These are phyloP conservation scores for Polygonum aviculare DNA, from an alignment of 148 eudicot species.

Conservation along the genomic window DNA sequence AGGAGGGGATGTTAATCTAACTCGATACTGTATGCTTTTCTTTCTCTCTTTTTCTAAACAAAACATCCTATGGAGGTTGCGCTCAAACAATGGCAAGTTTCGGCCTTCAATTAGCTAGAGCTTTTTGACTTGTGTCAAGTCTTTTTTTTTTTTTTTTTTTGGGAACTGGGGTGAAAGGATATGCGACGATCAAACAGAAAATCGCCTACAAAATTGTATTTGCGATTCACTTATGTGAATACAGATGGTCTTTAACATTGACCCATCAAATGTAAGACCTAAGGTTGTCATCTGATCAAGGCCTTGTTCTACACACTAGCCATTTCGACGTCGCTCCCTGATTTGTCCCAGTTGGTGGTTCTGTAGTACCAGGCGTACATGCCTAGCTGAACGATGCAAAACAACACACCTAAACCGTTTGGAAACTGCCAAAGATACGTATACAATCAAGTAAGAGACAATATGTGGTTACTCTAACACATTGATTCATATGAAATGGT, in stretches of 20 bases:
- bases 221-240: neutral
- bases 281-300: neutral
- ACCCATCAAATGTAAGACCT: neutral
- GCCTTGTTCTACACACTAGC: neutral
- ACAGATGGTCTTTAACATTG: neutral
- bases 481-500: neutral
- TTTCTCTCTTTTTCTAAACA: too few relatives aligned
- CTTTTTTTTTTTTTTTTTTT: too few relatives aligned
- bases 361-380: slow-evolving; percentile 41
- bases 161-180: neutral
- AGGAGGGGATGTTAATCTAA: too few relatives aligned
- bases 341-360: slow-evolving; percentile 29
- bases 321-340: neutral
- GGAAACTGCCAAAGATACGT: slow-evolving; percentile 40
- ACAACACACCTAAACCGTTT: slow-evolving; percentile 51
- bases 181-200: neutral
- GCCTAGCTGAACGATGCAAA: slow-evolving; percentile 40
- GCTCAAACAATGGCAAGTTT: neutral
- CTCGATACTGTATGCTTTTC: too few relatives aligned
- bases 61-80: too few relatives aligned
- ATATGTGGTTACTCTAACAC: neutral
- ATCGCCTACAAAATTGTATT: neutral
- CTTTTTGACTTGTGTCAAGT: neutral
- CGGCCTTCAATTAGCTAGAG: neutral
- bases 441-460: neutral